Evolutionary conservation across 192 early-diverging fungal genomes (phyloP).

Genomic region (Phlyctochytrium planicorne): DNA sequence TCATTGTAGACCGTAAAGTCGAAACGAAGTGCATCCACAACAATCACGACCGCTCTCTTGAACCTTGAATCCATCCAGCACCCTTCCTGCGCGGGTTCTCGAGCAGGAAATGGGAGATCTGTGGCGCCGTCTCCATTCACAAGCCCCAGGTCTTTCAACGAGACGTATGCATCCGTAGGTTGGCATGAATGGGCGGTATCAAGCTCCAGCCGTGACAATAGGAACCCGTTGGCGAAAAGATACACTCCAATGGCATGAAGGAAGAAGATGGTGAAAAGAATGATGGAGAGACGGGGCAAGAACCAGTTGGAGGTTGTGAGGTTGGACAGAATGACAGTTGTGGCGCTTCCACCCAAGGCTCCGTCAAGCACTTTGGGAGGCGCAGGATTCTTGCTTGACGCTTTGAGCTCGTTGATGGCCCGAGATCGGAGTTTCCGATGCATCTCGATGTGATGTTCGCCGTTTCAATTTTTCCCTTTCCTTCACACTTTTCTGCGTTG

Average conservation of each 20-base stretch:
- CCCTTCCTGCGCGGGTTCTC: slow-evolving; percentile 1
- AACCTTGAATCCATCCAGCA: slow-evolving; percentile 31
- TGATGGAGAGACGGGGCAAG: slow-evolving; percentile 22
- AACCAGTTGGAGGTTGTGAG: slow-evolving; percentile 11
- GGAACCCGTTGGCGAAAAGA: slow-evolving; percentile 32
- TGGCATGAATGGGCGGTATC: slow-evolving; percentile 14
- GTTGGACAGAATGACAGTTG: background rate
- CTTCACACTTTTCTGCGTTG: too few relatives aligned
- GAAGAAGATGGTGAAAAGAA: slow-evolving; percentile 19
- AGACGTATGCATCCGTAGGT: background rate
- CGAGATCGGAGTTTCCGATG: too few relatives aligned
- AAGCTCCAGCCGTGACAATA: slow-evolving; percentile 44
- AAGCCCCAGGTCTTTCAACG: background rate
- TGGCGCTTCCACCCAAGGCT: background rate
- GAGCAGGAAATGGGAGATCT: background rate
- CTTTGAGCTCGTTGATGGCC: background rate
- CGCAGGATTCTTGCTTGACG: background rate
- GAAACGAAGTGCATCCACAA: slow-evolving; percentile 59
- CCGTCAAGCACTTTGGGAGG: background rate
- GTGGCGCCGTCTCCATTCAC: background rate
- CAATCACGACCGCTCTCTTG: slow-evolving; percentile 40
- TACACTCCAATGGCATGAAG: slow-evolving; percentile 22
- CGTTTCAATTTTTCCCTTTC: too few relatives aligned
- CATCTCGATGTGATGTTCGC: too few relatives aligned
- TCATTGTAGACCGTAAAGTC: slow-evolving; percentile 45